Base-by-base conservation (phyloP, 352 stramenopile genomes). In the Pythium chondricola region DNA sequence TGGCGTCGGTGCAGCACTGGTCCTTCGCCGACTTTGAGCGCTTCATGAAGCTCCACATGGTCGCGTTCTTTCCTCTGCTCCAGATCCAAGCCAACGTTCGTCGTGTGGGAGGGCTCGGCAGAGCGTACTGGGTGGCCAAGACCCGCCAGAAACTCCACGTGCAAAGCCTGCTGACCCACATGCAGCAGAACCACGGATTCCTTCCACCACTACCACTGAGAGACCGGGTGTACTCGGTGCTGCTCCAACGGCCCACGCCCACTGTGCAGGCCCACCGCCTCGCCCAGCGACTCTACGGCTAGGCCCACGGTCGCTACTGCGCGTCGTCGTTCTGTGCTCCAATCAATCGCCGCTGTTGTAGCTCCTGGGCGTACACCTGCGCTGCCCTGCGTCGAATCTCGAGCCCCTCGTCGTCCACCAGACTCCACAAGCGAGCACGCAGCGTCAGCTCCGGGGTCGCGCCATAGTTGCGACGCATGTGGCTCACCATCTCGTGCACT, bases 381-480 rank as follows among this genome's bases (percentile, higher is more conserved):
- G 58, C 48, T 3, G 75, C 69, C 26, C 73, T 61, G 35, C 79
- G 81, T 14, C 69, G 73, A n/a, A 81, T 67, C 1, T 55, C 30
- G 5, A 69, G 65, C 2, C 78, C 54, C 4, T 81, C 63, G 25
- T 58, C 48, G 39, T 64, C 75, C 44, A 87, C 76, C 30, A 87
- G 39, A 35, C 58, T 80, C 38, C 36, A 63, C n/a, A 81, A 39
- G 21, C 55, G 48, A 49, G 81, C 68, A 2, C 55, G 33, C 14
- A 69, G 40, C 3, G 71, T 68, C 18, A 85, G 35, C 13, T 69
- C 38, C 2, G 76, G 76, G 13, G 83, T 53, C 11, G 53, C 58
- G 1, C 73, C 76, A 10, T 69, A 51, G 16, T 84, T 70, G 25
- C 62, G 69, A 27, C 73, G 69, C 71, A 88, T 88, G 42, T 82